phyloP scores from a whole-genome alignment of 176 grass and related monocot species.

The Oryza coarctata region DNA sequence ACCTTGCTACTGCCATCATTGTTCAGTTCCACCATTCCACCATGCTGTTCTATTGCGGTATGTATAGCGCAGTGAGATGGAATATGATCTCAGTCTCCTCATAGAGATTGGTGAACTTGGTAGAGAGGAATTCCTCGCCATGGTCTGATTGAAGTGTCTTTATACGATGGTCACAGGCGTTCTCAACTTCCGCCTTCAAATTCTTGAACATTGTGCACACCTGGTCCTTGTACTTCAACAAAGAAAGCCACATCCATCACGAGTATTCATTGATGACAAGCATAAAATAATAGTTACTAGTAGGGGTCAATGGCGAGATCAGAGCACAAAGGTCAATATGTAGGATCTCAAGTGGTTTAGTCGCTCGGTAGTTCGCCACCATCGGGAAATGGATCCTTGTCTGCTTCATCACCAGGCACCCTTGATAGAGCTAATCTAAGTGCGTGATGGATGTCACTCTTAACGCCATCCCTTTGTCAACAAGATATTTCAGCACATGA shows the following conservation, averaged over 20 bases:
- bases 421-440: no score
- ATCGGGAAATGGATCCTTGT: no score
- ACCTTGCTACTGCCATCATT: background rate
- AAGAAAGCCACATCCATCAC: background rate
- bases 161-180: fast-evolving
- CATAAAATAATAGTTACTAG: background rate
- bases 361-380: no score
- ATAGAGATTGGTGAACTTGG: fast-evolving
- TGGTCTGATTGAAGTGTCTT: background rate
- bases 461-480: background rate
- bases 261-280: background rate
- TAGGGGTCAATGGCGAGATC: background rate
- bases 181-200: background rate
- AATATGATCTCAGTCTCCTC: background rate
- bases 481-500: fast-evolving
- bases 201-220: fast-evolving
- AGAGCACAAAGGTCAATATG: background rate
- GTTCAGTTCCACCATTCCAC: no score
- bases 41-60: background rate
- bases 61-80: background rate
- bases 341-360: background rate
- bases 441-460: background rate
- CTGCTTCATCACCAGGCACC: no score
- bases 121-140: background rate
- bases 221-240: background rate